These are phyloP conservation scores for Termitomyces heimii DNA, from an alignment of 768 basidiomycete species.

Conservation along the genomic window DNA sequence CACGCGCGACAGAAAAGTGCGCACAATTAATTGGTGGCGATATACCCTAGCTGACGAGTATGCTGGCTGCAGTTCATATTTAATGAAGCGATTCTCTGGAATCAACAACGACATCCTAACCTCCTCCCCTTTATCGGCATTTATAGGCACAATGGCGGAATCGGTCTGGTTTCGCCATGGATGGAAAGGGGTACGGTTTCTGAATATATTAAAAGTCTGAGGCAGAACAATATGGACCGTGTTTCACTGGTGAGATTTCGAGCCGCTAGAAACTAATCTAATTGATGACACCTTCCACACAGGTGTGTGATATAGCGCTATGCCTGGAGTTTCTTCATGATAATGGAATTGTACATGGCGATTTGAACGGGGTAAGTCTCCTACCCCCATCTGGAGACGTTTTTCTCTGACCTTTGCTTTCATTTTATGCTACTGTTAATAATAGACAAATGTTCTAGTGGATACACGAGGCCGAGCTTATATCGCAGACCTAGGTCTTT, in stretches of 20 bases:
- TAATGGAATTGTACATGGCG: slow-evolving; percentile 34
- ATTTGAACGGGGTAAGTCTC: slow-evolving; percentile 33
- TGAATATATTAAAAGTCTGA: background rate
- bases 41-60: too few relatives aligned
- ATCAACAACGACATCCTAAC: background rate
- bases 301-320: slow-evolving; percentile 25
- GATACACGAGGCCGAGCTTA: slow-evolving; percentile 12
- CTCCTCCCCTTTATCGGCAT: slow-evolving; percentile 2
- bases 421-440: too few relatives aligned
- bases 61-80: background rate
- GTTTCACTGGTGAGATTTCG: background rate
- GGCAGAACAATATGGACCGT: background rate
- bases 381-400: background rate
- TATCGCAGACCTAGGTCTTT: slow-evolving; percentile 1
- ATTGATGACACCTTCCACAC: background rate
- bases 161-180: background rate
- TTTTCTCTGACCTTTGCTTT: background rate
- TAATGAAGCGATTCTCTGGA: background rate
- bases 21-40: background rate
- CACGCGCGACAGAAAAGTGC: background rate
- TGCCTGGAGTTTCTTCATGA: slow-evolving; percentile 29
- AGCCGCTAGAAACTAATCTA: background rate
- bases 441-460: slow-evolving; percentile 19
- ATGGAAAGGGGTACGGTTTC: background rate
- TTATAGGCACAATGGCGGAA: background rate